Evolutionary conservation across 1,139 yeast species (phyloP), one percentile per base, ranked within the genome.

Genomic region (Entelexis paramagnoliae): DNA sequence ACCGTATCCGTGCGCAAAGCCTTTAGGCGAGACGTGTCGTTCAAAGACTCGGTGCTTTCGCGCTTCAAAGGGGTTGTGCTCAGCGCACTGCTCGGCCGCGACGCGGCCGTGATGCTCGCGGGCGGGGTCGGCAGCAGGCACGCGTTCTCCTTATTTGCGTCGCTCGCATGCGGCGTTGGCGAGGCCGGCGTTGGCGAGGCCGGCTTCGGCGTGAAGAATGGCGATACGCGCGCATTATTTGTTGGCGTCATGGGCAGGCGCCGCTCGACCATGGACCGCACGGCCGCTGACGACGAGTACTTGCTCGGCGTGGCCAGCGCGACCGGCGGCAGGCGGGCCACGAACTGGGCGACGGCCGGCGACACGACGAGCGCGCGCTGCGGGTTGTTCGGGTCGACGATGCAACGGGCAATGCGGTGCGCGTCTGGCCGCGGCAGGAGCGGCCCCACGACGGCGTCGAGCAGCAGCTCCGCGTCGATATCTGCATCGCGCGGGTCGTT

Each of bases 401-500:
- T 17, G 8, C 58, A 57, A 16, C 42, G 24, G 2, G 58, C 58
- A 10, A 55, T 35, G 16, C 52, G 45, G 43, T 54, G 58, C 11
- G 58, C 58, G n/a, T 29, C 49, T 1, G 50, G 48, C 3, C 57
- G 51, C 4, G 47, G n/a, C 9, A 51, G 26, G 14, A 13, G 30
- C 8, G 39, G 29, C 8, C 58, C 58, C 7, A 55, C 33, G 17
- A 54, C 41, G 6, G 35, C 19, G 20, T 51, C 58, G 16, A 40
- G 28, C 8, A 55, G 34, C 34, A 22, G 35, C 30, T 8, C 44
- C n/a, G 11, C 16, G 20, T 14, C 26, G 4, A 28, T 22, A 9
- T 9, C 62, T 8, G 65, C 70, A 0, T 66, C 68, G 0, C 83
- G 81, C 7, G 75, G 78, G 10, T 40, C 49, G 59, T 78, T 79